Evolutionary conservation across 495 filamentous ascomycete genomes (phyloP).

Genomic region (Aspergillus baeticus): DNA sequence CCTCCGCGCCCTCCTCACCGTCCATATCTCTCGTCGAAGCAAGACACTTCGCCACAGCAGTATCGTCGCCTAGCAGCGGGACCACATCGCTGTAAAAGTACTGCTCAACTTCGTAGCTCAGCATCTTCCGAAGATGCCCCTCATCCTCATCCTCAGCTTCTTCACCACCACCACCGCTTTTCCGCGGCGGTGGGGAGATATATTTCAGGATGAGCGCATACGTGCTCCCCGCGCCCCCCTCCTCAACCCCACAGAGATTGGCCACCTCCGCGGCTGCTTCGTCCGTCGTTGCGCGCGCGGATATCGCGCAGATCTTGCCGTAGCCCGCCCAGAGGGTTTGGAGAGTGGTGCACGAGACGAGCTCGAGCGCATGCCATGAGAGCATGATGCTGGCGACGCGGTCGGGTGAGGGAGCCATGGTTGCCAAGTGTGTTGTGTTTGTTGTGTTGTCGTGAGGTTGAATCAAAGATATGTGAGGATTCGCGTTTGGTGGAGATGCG

Average conservation of each 20-base stretch:
- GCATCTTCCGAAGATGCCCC: slow-evolving; percentile 39
- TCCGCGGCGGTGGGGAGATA: slow-evolving; percentile 32
- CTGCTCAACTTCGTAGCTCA: slow-evolving; percentile 40
- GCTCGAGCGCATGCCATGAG: slow-evolving; percentile 33
- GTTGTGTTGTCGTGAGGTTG: no score
- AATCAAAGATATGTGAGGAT: no score
- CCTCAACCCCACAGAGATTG: slow-evolving; percentile 23
- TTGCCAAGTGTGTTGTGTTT: neutral
- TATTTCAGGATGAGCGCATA: slow-evolving; percentile 39
- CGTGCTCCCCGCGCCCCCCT: slow-evolving; percentile 14
- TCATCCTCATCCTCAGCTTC: slow-evolving; percentile 31
- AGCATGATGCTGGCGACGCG: slow-evolving; percentile 35
- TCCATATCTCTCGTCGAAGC: slow-evolving; percentile 29
- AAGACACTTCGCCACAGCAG: slow-evolving; percentile 33
- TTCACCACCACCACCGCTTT: slow-evolving; percentile 3
- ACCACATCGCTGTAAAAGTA: slow-evolving; percentile 33
- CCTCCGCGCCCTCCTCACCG: slow-evolving; percentile 18
- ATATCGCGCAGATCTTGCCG: slow-evolving; percentile 34
- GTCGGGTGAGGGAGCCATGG: slow-evolving; percentile 22
- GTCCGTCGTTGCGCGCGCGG: slow-evolving; percentile 25
- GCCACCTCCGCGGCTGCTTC: slow-evolving; percentile 24
- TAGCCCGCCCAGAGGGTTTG: slow-evolving; percentile 44
- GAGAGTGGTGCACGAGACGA: slow-evolving; percentile 31
- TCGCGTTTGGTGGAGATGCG: no score
- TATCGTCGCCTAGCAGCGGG: slow-evolving; percentile 24